Conservation (phyloP, 371 early-diverging fungal species). For the Mitosporidium daphniae region DNA sequence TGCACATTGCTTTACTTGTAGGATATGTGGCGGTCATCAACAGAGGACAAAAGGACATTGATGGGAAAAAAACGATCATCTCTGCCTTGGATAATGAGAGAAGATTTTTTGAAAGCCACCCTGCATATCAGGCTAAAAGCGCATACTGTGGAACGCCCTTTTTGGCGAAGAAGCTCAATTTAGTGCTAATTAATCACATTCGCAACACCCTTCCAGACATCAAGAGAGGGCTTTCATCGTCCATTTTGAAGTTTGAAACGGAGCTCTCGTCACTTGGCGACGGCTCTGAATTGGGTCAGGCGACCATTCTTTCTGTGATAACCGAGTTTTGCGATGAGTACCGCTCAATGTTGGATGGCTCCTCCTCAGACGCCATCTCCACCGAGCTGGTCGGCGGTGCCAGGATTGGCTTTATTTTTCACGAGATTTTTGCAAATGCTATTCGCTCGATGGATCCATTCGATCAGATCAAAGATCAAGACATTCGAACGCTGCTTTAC, state of each 20-base stretch:
- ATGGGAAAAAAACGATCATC: slow-evolving; percentile 40
- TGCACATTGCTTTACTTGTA: slow-evolving; percentile 3
- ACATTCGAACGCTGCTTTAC: slow-evolving; percentile 82
- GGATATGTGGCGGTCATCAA: slow-evolving; percentile 76
- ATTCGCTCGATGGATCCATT: slow-evolving; percentile 69
- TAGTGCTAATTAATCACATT: slow-evolving; percentile 84
- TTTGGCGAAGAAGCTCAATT: slow-evolving; percentile 63
- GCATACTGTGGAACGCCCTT: slow-evolving; percentile 91
- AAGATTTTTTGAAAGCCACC: slow-evolving; percentile 57
- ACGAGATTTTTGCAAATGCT: slow-evolving; percentile 63
- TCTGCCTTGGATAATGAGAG: slow-evolving; percentile 51
- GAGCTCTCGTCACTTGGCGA: slow-evolving; percentile 60
- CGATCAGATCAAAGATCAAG: slow-evolving; percentile 72
- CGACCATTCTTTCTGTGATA: slow-evolving; percentile 17
- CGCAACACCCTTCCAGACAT: slow-evolving; percentile 73
- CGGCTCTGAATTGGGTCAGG: slow-evolving; percentile 6
- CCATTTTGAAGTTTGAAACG: slow-evolving; percentile 31
- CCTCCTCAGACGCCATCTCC: slow-evolving; percentile 45
- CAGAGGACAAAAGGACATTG: slow-evolving; percentile 79
- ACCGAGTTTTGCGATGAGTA: slow-evolving; percentile 83
- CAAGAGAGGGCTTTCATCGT: slow-evolving; percentile 53
- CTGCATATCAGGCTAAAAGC: slow-evolving; percentile 60
- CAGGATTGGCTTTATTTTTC: slow-evolving; percentile 83
- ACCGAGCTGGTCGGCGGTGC: slow-evolving; percentile 88
- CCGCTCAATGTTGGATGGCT: slow-evolving; percentile 60